Evolutionary conservation across 306 rosid species (phyloP).

Genomic region (Prinsepia uniflora): DNA sequence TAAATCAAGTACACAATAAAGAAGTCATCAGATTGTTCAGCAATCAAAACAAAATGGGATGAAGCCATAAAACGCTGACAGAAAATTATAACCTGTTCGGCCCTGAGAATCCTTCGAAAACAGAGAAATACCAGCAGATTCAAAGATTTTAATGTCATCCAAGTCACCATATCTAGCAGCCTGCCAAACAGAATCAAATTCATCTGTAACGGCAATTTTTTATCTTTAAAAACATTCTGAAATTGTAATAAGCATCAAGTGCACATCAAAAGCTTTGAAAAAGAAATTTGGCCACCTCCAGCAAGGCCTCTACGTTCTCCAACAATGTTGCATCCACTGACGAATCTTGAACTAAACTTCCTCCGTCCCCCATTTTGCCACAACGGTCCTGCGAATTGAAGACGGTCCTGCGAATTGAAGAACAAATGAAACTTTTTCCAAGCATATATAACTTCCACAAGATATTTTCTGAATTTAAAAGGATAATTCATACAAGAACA

Average conservation of each 20-base stretch:
- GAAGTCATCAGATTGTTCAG: neutral
- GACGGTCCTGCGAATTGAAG: too few relatives aligned
- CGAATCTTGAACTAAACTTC: conserved; percentile 20
- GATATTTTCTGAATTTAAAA: too few relatives aligned
- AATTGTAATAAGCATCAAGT: neutral
- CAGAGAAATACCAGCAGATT: conserved; percentile 52
- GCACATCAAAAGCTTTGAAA: neutral
- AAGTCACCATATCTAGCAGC: conserved; percentile 76
- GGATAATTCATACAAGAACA: too few relatives aligned
- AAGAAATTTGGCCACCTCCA: conserved; percentile 36
- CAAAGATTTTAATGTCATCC: conserved; percentile 54
- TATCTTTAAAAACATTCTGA: neutral
- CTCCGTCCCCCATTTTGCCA: conserved; percentile 41
- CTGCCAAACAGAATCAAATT: conserved; percentile 21
- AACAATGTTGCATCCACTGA: conserved; percentile 15
- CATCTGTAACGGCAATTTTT: neutral
- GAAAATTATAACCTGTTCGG: conserved; percentile 52
- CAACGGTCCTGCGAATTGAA: neutral
- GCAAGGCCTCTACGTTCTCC: conserved; percentile 51
- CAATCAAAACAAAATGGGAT: neutral
- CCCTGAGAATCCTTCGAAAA: conserved; percentile 66
- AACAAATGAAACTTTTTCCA: too few relatives aligned
- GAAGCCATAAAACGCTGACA: neutral
- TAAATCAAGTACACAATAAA: neutral
- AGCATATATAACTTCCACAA: too few relatives aligned